phyloP scores from a whole-genome alignment of 2,329 filamentous ascomycete species.

The Pseudogymnoascus sp. region DNA sequence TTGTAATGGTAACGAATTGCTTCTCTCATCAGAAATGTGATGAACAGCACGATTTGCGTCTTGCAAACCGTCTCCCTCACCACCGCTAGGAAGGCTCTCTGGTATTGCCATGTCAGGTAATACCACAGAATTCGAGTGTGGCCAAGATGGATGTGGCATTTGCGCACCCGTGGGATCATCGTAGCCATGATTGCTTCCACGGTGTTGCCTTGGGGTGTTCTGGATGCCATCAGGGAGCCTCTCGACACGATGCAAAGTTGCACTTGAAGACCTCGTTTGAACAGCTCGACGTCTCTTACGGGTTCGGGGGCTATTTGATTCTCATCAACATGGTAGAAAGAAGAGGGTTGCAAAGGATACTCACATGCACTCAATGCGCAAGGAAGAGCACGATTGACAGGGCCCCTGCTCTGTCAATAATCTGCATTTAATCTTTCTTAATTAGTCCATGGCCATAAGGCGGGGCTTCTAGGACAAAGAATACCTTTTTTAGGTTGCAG shows the following conservation, averaged over 20 bases:
- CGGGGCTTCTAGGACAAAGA: neutral
- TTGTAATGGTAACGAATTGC: neutral
- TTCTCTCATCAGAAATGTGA: neutral
- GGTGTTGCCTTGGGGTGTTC: neutral
- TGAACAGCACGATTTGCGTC: neutral
- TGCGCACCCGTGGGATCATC: neutral
- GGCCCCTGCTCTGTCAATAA: slow-evolving; percentile 20
- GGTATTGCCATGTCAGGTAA: neutral
- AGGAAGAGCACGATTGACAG: slow-evolving; percentile 14
- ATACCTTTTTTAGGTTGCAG: slow-evolving; percentile 28
- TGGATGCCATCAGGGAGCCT: neutral
- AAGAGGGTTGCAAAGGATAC: neutral
- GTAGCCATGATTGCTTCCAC: neutral
- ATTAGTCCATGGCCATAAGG: neutral
- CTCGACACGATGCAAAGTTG: neutral
- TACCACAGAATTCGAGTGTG: neutral
- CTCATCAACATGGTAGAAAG: neutral
- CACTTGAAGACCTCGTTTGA: neutral
- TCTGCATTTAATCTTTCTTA: slow-evolving; percentile 25
- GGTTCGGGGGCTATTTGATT: neutral
- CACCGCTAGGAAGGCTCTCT: neutral
- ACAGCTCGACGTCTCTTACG: slow-evolving; percentile 1
- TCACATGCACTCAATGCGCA: slow-evolving; percentile 11
- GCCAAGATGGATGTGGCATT: neutral
- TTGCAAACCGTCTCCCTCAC: neutral